phyloP scores from a whole-genome alignment of 768 basidiomycete genomes.

The Boletus pseudo-olivaceus region DNA sequence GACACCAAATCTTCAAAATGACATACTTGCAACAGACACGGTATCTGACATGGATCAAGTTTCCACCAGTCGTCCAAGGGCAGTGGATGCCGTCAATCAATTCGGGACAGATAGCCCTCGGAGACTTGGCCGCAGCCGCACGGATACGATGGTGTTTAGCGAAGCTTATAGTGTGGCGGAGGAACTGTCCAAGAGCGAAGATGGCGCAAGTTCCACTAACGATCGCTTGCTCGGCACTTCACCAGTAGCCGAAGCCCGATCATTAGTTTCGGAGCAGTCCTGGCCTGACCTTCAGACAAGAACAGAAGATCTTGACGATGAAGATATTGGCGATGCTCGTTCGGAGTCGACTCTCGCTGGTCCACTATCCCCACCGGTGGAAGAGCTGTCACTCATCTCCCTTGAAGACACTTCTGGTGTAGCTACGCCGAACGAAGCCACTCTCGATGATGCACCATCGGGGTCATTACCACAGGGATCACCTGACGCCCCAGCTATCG shows the following conservation, averaged over 20 bases:
- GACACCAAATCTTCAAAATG: constrained; percentile 7
- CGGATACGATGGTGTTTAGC: constrained; percentile 74
- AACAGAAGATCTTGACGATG: constrained; percentile 21
- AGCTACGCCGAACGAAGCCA: background rate
- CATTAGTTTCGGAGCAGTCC: background rate
- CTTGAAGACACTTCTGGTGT: constrained; percentile 16
- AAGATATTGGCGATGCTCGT: constrained; percentile 22
- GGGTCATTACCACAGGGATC: constrained; percentile 1
- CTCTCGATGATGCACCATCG: background rate
- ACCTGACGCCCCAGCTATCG: background rate
- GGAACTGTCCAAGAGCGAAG: constrained; percentile 32
- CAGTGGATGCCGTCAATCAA: constrained; percentile 12
- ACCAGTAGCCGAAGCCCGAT: constrained; percentile 10
- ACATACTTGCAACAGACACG: constrained; percentile 7
- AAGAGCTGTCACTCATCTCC: constrained; percentile 25
- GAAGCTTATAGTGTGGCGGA: constrained; percentile 39
- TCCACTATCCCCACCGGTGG: constrained; percentile 28
- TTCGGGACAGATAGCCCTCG: constrained; percentile 39
- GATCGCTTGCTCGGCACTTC: constrained; percentile 11
- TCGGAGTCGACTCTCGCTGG: constrained; percentile 18
- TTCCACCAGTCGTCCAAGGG: constrained; percentile 19
- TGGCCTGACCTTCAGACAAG: constrained; percentile 13
- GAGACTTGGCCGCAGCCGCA: constrained; percentile 51
- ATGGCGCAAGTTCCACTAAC: background rate
- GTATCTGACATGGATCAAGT: constrained; percentile 4